Conservation (phyloP, 257 asterid genomes). For the Plantago ovata region DNA sequence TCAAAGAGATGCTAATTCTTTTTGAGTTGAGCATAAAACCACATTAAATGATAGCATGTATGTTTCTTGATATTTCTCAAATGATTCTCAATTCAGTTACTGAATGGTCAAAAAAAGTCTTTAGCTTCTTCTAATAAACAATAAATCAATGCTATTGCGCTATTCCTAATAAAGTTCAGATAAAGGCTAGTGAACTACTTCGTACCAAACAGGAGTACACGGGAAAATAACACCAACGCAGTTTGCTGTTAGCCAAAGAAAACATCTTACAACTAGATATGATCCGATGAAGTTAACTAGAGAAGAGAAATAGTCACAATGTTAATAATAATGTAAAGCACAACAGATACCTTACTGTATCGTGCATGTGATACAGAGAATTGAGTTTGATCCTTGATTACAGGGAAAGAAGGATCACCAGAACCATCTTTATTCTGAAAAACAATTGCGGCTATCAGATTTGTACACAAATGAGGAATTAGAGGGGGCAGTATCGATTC, state of each 20-base stretch:
- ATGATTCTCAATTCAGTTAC: not conserved
- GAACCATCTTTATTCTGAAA: slow-evolving; percentile 89
- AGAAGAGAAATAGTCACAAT: not conserved
- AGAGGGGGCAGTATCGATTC: not conserved
- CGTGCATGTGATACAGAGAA: slow-evolving; percentile 96
- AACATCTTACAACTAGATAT: slow-evolving; percentile 1
- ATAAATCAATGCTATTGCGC: not conserved
- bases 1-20: too few species aligned
- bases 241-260: slow-evolving; percentile 13
- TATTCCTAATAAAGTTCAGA: not conserved
- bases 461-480: slow-evolving; percentile 3
- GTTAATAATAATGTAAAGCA: not conserved
- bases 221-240: slow-evolving; percentile 8
- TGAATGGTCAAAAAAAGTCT: not conserved
- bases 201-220: not conserved
- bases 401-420: slow-evolving; percentile 92
- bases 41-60: not conserved
- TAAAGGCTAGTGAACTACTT: not conserved
- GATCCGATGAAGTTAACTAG: not conserved
- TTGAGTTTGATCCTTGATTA: slow-evolving; percentile 88
- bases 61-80: not conserved
- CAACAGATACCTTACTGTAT: slow-evolving; percentile 72
- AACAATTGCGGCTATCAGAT: slow-evolving; percentile 7
- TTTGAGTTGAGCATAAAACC: not conserved
- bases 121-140: not conserved